These are phyloP conservation scores for Xylariales sp. DNA, from an alignment of 2,329 filamentous ascomycete species.

Conservation along the genomic window DNA sequence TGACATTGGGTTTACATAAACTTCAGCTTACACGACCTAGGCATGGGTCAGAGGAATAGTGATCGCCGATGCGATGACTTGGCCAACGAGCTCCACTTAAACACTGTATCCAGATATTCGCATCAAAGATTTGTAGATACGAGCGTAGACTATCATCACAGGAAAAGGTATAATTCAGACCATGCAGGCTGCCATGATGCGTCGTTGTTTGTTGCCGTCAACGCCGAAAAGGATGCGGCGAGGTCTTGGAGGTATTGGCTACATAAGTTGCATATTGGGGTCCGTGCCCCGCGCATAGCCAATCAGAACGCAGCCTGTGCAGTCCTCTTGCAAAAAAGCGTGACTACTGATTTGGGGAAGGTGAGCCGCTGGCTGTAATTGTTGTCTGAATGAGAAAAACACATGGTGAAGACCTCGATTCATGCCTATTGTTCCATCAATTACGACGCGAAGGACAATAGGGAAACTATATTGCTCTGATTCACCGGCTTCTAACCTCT, in stretches of 20 bases:
- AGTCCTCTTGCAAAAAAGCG: constrained; percentile 8
- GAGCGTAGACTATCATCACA: too few relatives aligned
- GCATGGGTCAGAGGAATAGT: too few relatives aligned
- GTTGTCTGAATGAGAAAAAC: constrained; percentile 25
- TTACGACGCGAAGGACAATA: constrained; percentile 8
- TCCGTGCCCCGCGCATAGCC: neutral
- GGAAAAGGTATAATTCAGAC: too few relatives aligned
- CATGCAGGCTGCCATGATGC: too few relatives aligned
- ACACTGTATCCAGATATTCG: too few relatives aligned
- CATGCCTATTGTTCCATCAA: constrained; percentile 15
- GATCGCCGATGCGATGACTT: too few relatives aligned
- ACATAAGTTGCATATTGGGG: constrained; percentile 1
- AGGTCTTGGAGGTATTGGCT: constrained; percentile 7
- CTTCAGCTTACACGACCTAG: too few relatives aligned
- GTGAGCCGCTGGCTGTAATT: constrained; percentile 17
- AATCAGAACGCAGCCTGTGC: neutral
- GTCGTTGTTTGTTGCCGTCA: neutral
- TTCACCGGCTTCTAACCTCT: constrained; percentile 10
- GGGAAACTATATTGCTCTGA: constrained; percentile 8
- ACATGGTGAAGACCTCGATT: constrained; percentile 21
- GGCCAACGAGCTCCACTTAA: too few relatives aligned
- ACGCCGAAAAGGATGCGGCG: constrained; percentile 2
- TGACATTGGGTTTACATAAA: too few relatives aligned
- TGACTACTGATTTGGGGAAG: constrained; percentile 11
- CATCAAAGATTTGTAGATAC: too few relatives aligned